Conservation (phyloP, 73 alveolate species). For the Tetrahymena borealis region DNA sequence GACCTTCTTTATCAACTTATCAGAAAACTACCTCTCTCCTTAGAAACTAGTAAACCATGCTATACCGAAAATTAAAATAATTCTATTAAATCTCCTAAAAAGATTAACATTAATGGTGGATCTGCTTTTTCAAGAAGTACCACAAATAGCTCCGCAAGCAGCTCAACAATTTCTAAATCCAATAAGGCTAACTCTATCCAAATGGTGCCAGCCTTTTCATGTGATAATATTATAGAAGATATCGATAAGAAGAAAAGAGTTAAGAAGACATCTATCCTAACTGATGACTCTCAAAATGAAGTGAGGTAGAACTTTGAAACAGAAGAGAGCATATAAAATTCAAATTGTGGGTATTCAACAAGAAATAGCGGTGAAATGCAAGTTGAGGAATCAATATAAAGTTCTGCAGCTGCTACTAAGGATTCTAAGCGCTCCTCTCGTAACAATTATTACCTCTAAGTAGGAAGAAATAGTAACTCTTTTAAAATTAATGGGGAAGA, state of each 20-base stretch:
- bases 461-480: neutral
- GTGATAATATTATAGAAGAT: neutral
- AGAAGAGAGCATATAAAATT: neutral
- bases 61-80: neutral
- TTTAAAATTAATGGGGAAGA: neutral
- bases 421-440: neutral
- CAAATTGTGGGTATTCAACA: neutral
- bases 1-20: neutral
- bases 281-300: neutral
- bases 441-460: neutral
- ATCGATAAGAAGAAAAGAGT: neutral
- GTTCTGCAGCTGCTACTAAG: neutral
- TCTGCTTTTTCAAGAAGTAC: neutral
- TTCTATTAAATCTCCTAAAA: neutral
- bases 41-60: neutral
- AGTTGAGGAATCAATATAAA: neutral
- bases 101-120: neutral
- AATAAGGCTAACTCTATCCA: neutral
- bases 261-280: neutral
- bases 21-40: neutral
- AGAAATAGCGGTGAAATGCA: neutral
- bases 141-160: neutral
- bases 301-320: neutral
- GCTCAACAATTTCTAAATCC: neutral
- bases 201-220: neutral